These are phyloP conservation scores for Suillus bovinus DNA, from an alignment of 768 basidiomycete genomes.

Conservation along the genomic window DNA sequence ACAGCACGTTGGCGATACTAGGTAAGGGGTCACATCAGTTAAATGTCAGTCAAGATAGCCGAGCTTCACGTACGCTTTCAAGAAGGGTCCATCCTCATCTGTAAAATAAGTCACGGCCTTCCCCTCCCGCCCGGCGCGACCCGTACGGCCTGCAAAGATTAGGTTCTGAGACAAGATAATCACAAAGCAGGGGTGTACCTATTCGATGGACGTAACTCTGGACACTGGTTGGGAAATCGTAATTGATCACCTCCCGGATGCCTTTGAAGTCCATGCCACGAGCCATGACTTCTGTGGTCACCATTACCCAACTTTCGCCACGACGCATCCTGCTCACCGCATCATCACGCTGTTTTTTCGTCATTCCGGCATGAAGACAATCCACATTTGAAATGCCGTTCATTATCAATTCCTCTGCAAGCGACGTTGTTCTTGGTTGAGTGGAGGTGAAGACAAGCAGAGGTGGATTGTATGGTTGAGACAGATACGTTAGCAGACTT, in stretches of 20 bases:
- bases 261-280: constrained; percentile 99
- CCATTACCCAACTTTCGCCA: constrained; percentile 93
- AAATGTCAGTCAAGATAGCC: constrained; percentile 6
- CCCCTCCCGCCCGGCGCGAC: constrained; percentile 89
- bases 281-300: constrained; percentile 97
- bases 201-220: constrained; percentile 97
- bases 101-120: constrained; percentile 97
- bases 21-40: constrained; percentile 10
- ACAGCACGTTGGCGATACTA: constrained; percentile 94
- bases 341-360: constrained; percentile 84
- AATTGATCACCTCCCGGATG: constrained; percentile 91
- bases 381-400: constrained; percentile 82
- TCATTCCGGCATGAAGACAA: constrained; percentile 89
- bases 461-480: constrained; percentile 86
- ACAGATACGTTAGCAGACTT: constrained; percentile 77
- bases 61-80: constrained; percentile 71
- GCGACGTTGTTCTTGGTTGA: constrained; percentile 80
- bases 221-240: constrained; percentile 93
- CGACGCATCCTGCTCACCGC: constrained; percentile 81
- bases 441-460: constrained; percentile 89
- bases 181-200: constrained; percentile 44
- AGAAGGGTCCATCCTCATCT: constrained; percentile 85
- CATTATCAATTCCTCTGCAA: constrained; percentile 79
- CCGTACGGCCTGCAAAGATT: constrained; percentile 73
- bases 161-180: background rate